These are phyloP conservation scores for Colletotrichum orbiculare DNA, from an alignment of 2,329 filamentous ascomycete genomes.

Conservation along the genomic window DNA sequence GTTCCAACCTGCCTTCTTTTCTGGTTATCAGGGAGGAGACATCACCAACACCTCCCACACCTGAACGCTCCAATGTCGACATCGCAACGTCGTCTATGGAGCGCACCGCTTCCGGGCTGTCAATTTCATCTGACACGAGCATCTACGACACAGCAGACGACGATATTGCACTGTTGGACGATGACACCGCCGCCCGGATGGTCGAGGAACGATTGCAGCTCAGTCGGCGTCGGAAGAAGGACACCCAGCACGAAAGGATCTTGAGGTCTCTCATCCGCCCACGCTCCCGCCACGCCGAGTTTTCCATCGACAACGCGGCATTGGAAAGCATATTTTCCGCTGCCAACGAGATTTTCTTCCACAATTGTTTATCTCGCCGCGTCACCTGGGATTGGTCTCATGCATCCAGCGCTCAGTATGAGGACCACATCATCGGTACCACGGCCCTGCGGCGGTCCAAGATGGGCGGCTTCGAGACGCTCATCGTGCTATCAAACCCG, in stretches of 20 bases:
- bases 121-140: slow-evolving; percentile 56
- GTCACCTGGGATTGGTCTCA: slow-evolving; percentile 73
- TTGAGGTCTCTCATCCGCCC: slow-evolving; percentile 67
- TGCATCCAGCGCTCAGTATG: slow-evolving; percentile 59
- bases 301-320: slow-evolving; percentile 67
- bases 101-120: slow-evolving; percentile 60
- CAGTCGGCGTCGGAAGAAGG: slow-evolving; percentile 56
- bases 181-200: slow-evolving; percentile 59
- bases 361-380: slow-evolving; percentile 63
- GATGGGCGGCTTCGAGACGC: slow-evolving; percentile 67
- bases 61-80: slow-evolving; percentile 30
- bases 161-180: slow-evolving; percentile 53
- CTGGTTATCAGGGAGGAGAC: slow-evolving; percentile 52
- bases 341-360: slow-evolving; percentile 73
- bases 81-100: slow-evolving; percentile 51
- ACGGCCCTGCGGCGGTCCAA: slow-evolving; percentile 66
- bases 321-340: slow-evolving; percentile 69
- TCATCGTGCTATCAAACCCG: slow-evolving; percentile 70
- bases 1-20: slow-evolving; percentile 47
- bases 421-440: slow-evolving; percentile 69
- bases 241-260: slow-evolving; percentile 67
- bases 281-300: slow-evolving; percentile 56
- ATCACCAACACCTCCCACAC: slow-evolving; percentile 41
- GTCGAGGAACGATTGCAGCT: slow-evolving; percentile 60
- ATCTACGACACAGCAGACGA: slow-evolving; percentile 40